Evolutionary conservation across 345 rosid genomes (phyloP).

Genomic region (Reutealis trisperma): DNA sequence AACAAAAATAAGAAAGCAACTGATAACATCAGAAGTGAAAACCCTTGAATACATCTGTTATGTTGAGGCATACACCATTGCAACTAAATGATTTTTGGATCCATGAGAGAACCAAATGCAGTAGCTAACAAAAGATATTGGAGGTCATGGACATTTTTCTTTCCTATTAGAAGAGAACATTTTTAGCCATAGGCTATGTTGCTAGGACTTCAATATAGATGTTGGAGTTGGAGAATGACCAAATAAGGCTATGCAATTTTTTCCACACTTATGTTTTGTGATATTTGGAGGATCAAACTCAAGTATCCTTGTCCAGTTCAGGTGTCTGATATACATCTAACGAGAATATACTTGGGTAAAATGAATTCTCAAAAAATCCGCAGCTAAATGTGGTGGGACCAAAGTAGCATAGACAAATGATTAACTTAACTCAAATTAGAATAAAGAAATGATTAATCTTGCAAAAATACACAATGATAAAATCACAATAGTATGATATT

Average conservation of each 20-base stretch:
- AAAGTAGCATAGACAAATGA: not conserved
- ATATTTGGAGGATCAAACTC: not conserved
- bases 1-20: not conserved
- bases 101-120: not conserved
- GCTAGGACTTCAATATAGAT: not conserved
- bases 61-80: not conserved
- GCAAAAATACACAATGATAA: not conserved
- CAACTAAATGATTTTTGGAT: not conserved
- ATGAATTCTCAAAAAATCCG: not conserved
- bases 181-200: not conserved
- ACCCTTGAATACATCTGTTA: not conserved
- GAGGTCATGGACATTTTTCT: not conserved
- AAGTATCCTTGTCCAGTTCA: not conserved
- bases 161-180: slow-evolving; percentile 5
- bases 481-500: not conserved
- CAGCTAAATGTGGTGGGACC: no score
- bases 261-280: not conserved
- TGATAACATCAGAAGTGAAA: not conserved
- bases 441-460: not conserved
- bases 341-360: no score
- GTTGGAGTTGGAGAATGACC: not conserved
- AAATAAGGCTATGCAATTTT: not conserved
- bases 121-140: not conserved
- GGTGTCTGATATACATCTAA: not conserved
- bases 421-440: not conserved